phyloP scores from a whole-genome alignment of 352 stramenopile genomes.

The Pythium sukuiense region DNA sequence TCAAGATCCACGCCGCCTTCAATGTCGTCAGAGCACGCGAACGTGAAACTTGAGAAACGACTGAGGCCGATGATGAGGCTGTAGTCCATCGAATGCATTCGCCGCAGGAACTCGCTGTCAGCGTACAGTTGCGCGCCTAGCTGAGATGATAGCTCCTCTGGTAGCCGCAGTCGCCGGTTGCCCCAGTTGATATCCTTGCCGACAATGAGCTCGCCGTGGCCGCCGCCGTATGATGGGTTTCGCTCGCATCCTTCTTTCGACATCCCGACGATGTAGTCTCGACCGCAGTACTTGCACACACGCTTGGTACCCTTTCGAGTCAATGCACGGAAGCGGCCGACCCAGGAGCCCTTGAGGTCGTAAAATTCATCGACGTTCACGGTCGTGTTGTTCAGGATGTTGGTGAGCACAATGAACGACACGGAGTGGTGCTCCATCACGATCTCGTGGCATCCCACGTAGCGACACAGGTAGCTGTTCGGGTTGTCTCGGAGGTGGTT shows the following conservation, averaged over 20 bases:
- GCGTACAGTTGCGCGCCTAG: constrained; percentile 84
- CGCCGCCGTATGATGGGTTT: constrained; percentile 57
- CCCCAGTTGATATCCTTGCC: constrained; percentile 90
- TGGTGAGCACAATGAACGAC: constrained; percentile 87
- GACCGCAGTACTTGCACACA: constrained; percentile 87
- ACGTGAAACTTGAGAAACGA: constrained; percentile 33
- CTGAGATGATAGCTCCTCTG: constrained; percentile 65
- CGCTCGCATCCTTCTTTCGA: constrained; percentile 72
- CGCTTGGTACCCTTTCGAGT: constrained; percentile 67
- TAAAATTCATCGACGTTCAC: constrained; percentile 89
- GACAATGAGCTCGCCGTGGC: constrained; percentile 77
- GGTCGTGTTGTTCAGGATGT: constrained; percentile 85
- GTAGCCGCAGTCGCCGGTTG: constrained; percentile 69
- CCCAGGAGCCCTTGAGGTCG: constrained; percentile 90
- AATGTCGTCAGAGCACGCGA: constrained; percentile 23
- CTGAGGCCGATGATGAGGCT: constrained; percentile 94
- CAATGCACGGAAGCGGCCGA: constrained; percentile 72
- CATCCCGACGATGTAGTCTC: constrained; percentile 87
- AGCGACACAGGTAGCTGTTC: constrained; percentile 87
- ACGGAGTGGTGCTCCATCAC: constrained; percentile 86
- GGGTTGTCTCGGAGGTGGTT: constrained; percentile 75
- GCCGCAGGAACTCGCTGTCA: constrained; percentile 92
- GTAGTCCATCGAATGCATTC: constrained; percentile 98
- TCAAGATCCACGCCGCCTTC: constrained; percentile 1
- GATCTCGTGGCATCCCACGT: constrained; percentile 87